Base-by-base conservation (phyloP, 371 early-diverging fungal genomes). In the Syncephalastrum racemosum region DNA sequence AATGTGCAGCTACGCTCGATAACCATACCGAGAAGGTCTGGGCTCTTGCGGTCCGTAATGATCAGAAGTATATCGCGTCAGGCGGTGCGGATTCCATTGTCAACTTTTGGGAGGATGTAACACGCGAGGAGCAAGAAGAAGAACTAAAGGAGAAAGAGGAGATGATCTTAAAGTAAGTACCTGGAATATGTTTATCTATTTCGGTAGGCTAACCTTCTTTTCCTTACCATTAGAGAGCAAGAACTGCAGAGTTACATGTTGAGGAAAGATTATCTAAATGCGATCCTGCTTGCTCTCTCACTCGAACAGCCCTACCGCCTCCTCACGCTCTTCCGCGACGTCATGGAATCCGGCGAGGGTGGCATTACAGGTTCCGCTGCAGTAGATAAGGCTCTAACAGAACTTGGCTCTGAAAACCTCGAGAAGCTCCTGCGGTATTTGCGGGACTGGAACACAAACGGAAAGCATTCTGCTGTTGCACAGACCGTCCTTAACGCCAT, bases 391-490 rank as follows among this genome's bases (percentile, higher is more conserved):
- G 77, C 88, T 31, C 66, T 92, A 25, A 62, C 65, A 10, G 77
- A 81, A 27, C 51, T 92, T 39, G 77, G 78, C 0, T 50, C 54
- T 3, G 83, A 83, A 13, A 76, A 89, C 61, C 68, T 96, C 20
- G 89, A 84, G 50, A 87, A 89, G 58, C 60, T 97, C 16, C 69
- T 96, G 42, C 71, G 70, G n/a, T 96, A 90, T 66, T 80, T 93
- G 49, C 88, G 93, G 49, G 91, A 93, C 71, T 97, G 97, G 98
- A 97, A 97, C 79, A 95, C 97, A 8, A 90, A 94, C 62, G 86
- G 88, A 16, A 89, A 87, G 67, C 83, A 89, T 64, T 78, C 91
- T 14, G 72, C 76, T 39, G 70, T 89, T 40, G 95, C 97, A 5
- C 97, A 97, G 63, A 80, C 87, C 2, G 76, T 94, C 13, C 79